phyloP scores from a whole-genome alignment of 441 rosid genomes.

The Syzygium malaccense region DNA sequence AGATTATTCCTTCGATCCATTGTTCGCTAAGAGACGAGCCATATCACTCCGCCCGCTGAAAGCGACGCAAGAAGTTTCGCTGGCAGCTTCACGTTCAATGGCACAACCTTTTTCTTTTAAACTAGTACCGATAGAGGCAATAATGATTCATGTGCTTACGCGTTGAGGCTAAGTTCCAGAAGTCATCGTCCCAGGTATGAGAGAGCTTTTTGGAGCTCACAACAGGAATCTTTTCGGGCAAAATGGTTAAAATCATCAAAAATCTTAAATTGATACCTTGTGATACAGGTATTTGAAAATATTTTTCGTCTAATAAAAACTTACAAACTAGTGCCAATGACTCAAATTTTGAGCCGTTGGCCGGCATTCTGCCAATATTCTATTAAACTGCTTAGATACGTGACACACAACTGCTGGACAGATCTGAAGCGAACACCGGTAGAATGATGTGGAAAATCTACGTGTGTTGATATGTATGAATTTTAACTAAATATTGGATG shows the following conservation, averaged over 20 bases:
- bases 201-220: not conserved
- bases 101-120: not conserved
- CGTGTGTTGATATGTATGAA: accelerated
- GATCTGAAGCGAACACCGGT: not conserved
- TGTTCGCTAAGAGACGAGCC: not conserved
- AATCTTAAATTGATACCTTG: not conserved
- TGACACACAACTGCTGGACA: not conserved
- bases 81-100: not conserved
- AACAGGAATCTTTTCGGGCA: not conserved
- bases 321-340: not conserved
- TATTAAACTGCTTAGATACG: not conserved
- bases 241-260: not conserved
- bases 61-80: not conserved
- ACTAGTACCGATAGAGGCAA: not conserved
- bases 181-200: not conserved
- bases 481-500: not conserved
- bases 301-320: not conserved
- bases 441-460: not conserved
- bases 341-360: not conserved
- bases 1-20: not conserved
- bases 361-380: no score
- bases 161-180: not conserved
- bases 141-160: not conserved
- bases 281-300: not conserved
- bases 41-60: not conserved